Conservation (phyloP, 495 filamentous ascomycete genomes). For the Penicillium fimorum region DNA sequence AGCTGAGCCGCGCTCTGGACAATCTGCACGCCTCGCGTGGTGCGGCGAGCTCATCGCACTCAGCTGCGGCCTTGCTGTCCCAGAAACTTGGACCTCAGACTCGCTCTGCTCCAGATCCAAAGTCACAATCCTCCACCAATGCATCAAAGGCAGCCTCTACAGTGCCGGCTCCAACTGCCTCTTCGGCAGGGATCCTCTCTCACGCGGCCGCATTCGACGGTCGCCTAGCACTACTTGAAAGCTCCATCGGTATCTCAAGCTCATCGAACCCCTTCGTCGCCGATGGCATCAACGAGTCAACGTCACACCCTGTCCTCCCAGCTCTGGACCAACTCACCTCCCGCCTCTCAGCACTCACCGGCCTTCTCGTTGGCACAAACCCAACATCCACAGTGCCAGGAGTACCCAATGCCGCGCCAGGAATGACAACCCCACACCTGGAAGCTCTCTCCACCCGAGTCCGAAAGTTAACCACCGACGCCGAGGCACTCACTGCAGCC, state of each 20-base stretch:
- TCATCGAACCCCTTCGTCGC: slow-evolving; percentile 63
- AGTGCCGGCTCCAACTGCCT: slow-evolving; percentile 22
- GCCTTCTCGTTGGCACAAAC: slow-evolving; percentile 43
- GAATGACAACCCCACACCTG: slow-evolving; percentile 48
- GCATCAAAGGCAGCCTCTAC: slow-evolving; percentile 6
- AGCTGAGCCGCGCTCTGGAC: slow-evolving; percentile 65
- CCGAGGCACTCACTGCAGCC: slow-evolving; percentile 71
- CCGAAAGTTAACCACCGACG: slow-evolving; percentile 71
- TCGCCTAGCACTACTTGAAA: slow-evolving; percentile 75
- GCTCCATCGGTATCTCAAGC: slow-evolving; percentile 72
- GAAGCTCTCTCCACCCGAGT: slow-evolving; percentile 73
- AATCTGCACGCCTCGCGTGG: slow-evolving; percentile 45
- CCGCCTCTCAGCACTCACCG: slow-evolving; percentile 42
- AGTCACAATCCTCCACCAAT: slow-evolving; percentile 10
- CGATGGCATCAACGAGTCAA: slow-evolving; percentile 54
- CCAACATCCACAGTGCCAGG: slow-evolving; percentile 32
- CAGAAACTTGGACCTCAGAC: slow-evolving; percentile 30
- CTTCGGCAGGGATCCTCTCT: slow-evolving; percentile 60
- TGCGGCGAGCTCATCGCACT: slow-evolving; percentile 25
- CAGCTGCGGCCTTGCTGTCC: slow-evolving; percentile 37
- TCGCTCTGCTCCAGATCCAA: slow-evolving; percentile 9
- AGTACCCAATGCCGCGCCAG: slow-evolving; percentile 24
- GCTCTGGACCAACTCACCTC: slow-evolving; percentile 62
- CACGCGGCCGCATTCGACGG: slow-evolving; percentile 86
- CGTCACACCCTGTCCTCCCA: slow-evolving; percentile 78